Base-by-base conservation (phyloP, 495 filamentous ascomycete species). In the Hypoxylon fragiforme region DNA sequence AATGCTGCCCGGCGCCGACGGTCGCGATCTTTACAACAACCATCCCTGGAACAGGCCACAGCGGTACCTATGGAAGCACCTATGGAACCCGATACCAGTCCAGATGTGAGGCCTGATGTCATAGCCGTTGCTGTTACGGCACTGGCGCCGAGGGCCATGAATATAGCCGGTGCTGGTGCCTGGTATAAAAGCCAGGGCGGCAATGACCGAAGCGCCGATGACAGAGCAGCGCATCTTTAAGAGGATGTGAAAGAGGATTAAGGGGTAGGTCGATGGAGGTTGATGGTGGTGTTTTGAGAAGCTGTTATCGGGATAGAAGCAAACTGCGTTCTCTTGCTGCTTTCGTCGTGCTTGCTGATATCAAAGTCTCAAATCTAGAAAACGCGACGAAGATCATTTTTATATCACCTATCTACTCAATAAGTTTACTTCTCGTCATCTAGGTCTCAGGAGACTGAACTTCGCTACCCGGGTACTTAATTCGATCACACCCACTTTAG, bases 181-280 rank as follows among this genome's bases (percentile, higher is more conserved):
- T 11, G 44, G 30, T 4, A 44, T 12, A 31, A 52, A 44, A 7
- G 49, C 39, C 11, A 52, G 22, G 12, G 30, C 12, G 11, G 49
- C 49, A 20, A 52, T 38, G 32, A 30, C 3, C 8, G 30, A 16
- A 15, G 39, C 49, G 22, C 16, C 49, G 14, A 52, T 1, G 13
- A 43, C 28, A 7, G 49, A 38, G 21, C 0, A 9, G 20, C 32
- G 49, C 49, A 52, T 52, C 38, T 43, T 51, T 12, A 7, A 35
- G 26, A 30, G 26, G 11, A 30, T 30, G 5, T 5, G 26, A 30
- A 30, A 30, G 26, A n/a, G n/a, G n/a, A n/a, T n/a, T n/a, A n/a
- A n/a, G n/a, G n/a, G n/a, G n/a, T n/a, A n/a, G n/a, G n/a, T n/a
- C n/a, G n/a, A n/a, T n/a, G n/a, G n/a, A n/a, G n/a, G n/a, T n/a